These are phyloP conservation scores for Akanthomyces muscarius DNA, from an alignment of 2,329 filamentous ascomycete genomes.

Conservation along the genomic window DNA sequence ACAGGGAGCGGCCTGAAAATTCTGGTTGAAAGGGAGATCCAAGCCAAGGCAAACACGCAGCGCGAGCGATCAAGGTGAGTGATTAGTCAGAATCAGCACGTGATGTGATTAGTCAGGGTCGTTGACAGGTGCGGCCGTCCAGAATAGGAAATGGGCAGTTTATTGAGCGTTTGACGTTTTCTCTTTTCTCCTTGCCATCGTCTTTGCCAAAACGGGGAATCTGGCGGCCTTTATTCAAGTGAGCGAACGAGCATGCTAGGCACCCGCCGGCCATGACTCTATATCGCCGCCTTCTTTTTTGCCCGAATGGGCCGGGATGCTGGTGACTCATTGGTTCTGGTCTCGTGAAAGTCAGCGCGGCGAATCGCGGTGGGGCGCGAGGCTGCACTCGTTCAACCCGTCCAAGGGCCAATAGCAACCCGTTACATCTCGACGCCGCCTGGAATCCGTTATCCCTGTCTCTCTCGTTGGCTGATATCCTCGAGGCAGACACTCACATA, in stretches of 20 bases:
- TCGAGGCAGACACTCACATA: neutral
- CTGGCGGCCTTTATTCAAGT: conserved; percentile 4
- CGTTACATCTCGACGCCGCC: neutral
- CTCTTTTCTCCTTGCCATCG: neutral
- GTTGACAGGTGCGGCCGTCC: neutral
- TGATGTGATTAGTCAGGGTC: conserved; percentile 13
- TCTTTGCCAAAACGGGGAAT: neutral
- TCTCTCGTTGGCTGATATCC: neutral
- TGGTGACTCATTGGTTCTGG: conserved; percentile 15
- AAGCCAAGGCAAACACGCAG: conserved; percentile 17
- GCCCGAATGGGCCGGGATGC: neutral
- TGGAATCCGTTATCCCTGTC: neutral
- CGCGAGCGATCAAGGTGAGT: neutral
- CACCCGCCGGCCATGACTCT: conserved; percentile 10
- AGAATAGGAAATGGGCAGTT: conserved; percentile 3
- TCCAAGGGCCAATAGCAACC: neutral
- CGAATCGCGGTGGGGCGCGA: conserved; percentile 3
- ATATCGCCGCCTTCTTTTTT: neutral
- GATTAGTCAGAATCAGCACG: conserved; percentile 12
- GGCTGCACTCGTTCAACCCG: neutral
- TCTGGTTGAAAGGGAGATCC: conserved; percentile 30
- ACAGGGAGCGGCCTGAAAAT: conserved; percentile 31
- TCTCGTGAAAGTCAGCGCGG: conserved; percentile 4
- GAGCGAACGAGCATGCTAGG: neutral
- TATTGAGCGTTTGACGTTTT: neutral